Evolutionary conservation across 805 yeast genomes (phyloP).

Genomic region (Yamadazyma sp.): DNA sequence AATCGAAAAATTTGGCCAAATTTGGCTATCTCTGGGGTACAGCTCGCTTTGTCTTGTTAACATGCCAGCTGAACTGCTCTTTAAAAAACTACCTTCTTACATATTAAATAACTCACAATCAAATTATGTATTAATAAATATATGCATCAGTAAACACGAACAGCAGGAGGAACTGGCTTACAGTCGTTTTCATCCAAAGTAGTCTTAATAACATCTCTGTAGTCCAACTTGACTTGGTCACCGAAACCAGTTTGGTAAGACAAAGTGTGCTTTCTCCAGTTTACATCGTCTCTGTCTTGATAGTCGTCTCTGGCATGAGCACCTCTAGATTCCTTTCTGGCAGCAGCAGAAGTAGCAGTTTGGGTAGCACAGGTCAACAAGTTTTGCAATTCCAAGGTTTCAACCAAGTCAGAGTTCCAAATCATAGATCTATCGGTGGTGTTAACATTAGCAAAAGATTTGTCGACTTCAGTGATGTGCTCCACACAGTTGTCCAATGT

Average conservation of each 20-base stretch:
- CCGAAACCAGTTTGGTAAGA: conserved; percentile 83
- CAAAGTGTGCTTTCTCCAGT: conserved; percentile 97
- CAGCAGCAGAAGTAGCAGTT: conserved; percentile 92
- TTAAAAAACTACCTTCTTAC: no score
- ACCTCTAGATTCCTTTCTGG: conserved; percentile 97
- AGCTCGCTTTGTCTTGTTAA: no score
- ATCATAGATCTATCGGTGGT: conserved; percentile 97
- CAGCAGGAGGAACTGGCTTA: conserved; percentile 94
- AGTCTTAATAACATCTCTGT: conserved; percentile 79
- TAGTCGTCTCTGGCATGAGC: conserved; percentile 99
- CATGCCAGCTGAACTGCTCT: no score
- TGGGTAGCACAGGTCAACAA: conserved; percentile 95
- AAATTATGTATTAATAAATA: conserved; percentile 10
- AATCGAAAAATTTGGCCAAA: no score
- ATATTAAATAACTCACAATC: no score
- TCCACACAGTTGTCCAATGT: conserved; percentile 89
- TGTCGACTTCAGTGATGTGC: conserved; percentile 73
- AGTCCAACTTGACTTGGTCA: conserved; percentile 68
- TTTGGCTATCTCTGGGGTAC: no score
- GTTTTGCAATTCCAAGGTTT: conserved; percentile 94
- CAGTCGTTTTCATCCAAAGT: conserved; percentile 92
- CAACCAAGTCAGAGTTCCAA: conserved; percentile 97
- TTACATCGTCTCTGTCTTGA: conserved; percentile 91
- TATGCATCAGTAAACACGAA: conserved; percentile 75
- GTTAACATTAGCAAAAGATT: conserved; percentile 69